Percentiles rank a stretch among this genome's conserved stretches.
Evolutionary conservation across 2,329 filamentous ascomycete genomes (phyloP).

Genomic region (Cladobotryum mycophilum): DNA sequence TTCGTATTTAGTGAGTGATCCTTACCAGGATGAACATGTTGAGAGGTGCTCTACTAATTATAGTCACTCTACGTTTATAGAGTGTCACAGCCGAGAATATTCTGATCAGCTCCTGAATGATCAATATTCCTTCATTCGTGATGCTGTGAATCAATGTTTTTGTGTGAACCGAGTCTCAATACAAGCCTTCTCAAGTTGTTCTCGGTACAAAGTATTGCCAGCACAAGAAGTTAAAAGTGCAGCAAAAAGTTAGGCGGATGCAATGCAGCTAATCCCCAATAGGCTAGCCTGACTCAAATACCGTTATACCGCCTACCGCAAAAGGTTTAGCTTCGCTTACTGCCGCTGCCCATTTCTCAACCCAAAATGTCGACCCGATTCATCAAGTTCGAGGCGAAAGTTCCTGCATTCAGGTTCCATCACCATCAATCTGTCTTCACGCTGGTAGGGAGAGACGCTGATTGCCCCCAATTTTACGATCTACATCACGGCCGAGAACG

Average conservation of each 20-base stretch:
- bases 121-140: too few species aligned
- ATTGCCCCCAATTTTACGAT: too few species aligned
- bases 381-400: too few species aligned
- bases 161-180: neutral
- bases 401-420: too few species aligned
- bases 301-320: conserved; percentile 5
- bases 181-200: neutral
- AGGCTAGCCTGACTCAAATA: neutral
- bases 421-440: too few species aligned
- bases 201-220: neutral
- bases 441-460: too few species aligned
- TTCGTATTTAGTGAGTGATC: neutral
- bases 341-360: conserved; percentile 3
- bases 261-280: neutral
- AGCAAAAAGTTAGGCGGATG: neutral
- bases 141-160: too few species aligned
- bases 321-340: neutral
- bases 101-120: too few species aligned
- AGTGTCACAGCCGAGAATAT: neutral
- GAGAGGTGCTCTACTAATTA: neutral
- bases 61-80: neutral
- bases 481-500: too few species aligned
- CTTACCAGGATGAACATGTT: conserved; percentile 13
- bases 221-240: neutral
- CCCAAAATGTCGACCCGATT: too few species aligned